phyloP scores from a whole-genome alignment of 495 filamentous ascomycete species.

The Neurospora tetraspora region DNA sequence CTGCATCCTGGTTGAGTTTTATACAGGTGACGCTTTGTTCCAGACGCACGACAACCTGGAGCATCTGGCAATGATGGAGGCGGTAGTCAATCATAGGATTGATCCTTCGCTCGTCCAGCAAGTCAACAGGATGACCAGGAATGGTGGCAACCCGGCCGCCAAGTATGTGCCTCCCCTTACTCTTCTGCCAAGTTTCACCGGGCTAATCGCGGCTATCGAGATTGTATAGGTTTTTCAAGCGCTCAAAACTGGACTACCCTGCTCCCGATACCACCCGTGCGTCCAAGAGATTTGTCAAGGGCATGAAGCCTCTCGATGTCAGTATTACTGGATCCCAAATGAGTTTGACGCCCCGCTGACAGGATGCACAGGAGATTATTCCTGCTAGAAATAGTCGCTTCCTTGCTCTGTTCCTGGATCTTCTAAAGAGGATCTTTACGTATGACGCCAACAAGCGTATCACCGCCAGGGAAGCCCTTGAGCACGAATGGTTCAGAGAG shows the following conservation, averaged over 20 bases:
- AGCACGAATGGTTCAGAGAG: slow-evolving; percentile 94
- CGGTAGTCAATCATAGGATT: slow-evolving; percentile 64
- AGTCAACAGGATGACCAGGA: slow-evolving; percentile 57
- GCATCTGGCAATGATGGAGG: slow-evolving; percentile 99
- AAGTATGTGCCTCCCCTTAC: slow-evolving; percentile 50
- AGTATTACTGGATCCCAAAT: slow-evolving; percentile 19
- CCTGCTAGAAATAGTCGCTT: slow-evolving; percentile 61
- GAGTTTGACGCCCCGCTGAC: slow-evolving; percentile 17
- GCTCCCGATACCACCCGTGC: slow-evolving; percentile 77
- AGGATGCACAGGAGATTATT: slow-evolving; percentile 65
- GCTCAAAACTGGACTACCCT: slow-evolving; percentile 78
- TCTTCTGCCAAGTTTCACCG: not conserved
- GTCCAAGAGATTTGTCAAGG: slow-evolving; percentile 84
- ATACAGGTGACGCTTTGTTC: slow-evolving; percentile 93
- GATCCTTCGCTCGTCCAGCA: slow-evolving; percentile 66
- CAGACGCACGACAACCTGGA: slow-evolving; percentile 98
- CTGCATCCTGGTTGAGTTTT: slow-evolving; percentile 98
- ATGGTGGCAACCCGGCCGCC: slow-evolving; percentile 61
- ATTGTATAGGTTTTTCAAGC: slow-evolving; percentile 67
- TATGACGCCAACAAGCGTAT: slow-evolving; percentile 89
- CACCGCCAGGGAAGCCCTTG: slow-evolving; percentile 80
- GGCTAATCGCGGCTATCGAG: not conserved
- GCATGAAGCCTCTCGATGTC: slow-evolving; percentile 85
- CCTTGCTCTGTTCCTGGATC: slow-evolving; percentile 76
- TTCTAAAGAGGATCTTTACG: slow-evolving; percentile 83